Base-by-base conservation (phyloP, 257 asterid genomes). In the Thymus mandschuricus region DNA sequence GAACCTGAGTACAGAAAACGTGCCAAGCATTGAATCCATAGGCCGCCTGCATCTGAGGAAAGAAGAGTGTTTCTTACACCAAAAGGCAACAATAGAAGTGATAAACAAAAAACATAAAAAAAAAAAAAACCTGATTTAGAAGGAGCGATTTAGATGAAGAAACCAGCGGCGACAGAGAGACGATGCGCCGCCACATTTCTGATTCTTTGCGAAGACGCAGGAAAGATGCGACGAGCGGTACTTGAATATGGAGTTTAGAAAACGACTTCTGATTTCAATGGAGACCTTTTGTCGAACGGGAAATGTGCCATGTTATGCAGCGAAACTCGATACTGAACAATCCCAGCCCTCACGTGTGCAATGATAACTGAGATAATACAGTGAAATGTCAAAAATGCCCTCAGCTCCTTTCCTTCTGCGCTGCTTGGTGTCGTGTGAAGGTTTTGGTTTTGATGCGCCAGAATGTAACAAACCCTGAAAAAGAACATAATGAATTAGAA, bases 151-250 rank as follows among this genome's bases (percentile, higher is more conserved):
- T 77, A 58, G 88, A 74, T 40, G 82, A 80, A 38, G 84, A 81
- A 79, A 83, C 55, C 61, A 84, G 76, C 59, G 79, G 79, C 70
- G 86, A 83, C 10, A 85, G 82, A 71, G 88, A 81, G 70, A 75
- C 75, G 51, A 74, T 79, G 71, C 93, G 96, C 87, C 88, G 78
- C 96, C 95, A 89, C 98, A 92, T 92, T 74, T 78, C 83, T 54
- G 80, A 50, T 54, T 75, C 52, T 43, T 41, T 11, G 40, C 57
- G 11, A 56, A 45, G 10, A 31, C 31, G 21, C 68, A 21, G 57
- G 75, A 50, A 70, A 46, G 28, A 64, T 29, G 58, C 10, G 61
- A 72, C 10, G 61, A 72, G 57, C 44, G 81, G 21, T 34, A 66
- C 6, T 69, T 75, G 13, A 66, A 64, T 57, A 12, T 54, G 5